phyloP scores from a whole-genome alignment of 2,329 filamentous ascomycete genomes.

The Pseudogymnoascus verrucosus region DNA sequence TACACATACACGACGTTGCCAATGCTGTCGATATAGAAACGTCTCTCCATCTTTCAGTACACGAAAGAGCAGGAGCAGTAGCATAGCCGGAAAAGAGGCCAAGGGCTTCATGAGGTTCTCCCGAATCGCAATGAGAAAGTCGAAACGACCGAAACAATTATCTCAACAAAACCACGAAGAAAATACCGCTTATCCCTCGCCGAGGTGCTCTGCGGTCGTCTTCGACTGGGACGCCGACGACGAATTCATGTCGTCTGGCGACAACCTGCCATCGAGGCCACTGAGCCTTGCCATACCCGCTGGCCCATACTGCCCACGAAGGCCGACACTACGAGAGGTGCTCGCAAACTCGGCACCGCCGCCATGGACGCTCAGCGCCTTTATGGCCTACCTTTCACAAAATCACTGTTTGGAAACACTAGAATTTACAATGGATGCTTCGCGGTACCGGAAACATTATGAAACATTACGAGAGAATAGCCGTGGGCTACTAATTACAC shows the following conservation, averaged over 20 bases:
- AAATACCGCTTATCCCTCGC: slow-evolving; percentile 19
- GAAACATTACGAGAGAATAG: slow-evolving; percentile 34
- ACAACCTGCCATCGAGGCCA: slow-evolving; percentile 36
- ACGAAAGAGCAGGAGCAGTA: neutral
- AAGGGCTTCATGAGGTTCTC: slow-evolving; percentile 25
- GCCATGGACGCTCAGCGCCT: slow-evolving; percentile 84
- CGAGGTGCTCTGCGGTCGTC: slow-evolving; percentile 26
- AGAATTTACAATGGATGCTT: slow-evolving; percentile 92
- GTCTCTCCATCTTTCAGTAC: neutral
- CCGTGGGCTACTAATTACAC: slow-evolving; percentile 32
- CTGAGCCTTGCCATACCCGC: slow-evolving; percentile 36
- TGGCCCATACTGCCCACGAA: slow-evolving; percentile 46
- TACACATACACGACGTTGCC: neutral
- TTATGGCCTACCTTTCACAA: slow-evolving; percentile 93
- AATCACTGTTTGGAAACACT: slow-evolving; percentile 96
- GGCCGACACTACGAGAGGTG: slow-evolving; percentile 78
- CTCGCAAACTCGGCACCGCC: slow-evolving; percentile 76
- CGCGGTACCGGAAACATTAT: slow-evolving; percentile 59
- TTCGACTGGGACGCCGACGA: slow-evolving; percentile 39
- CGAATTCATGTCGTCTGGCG: slow-evolving; percentile 40
- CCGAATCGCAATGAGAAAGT: slow-evolving; percentile 28
- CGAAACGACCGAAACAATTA: slow-evolving; percentile 27
- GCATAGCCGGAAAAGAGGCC: neutral
- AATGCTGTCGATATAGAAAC: neutral
- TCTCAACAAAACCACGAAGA: slow-evolving; percentile 22